Evolutionary conservation across 2,329 filamentous ascomycete genomes (phyloP).

Genomic region (Calonectria hawksworthii): DNA sequence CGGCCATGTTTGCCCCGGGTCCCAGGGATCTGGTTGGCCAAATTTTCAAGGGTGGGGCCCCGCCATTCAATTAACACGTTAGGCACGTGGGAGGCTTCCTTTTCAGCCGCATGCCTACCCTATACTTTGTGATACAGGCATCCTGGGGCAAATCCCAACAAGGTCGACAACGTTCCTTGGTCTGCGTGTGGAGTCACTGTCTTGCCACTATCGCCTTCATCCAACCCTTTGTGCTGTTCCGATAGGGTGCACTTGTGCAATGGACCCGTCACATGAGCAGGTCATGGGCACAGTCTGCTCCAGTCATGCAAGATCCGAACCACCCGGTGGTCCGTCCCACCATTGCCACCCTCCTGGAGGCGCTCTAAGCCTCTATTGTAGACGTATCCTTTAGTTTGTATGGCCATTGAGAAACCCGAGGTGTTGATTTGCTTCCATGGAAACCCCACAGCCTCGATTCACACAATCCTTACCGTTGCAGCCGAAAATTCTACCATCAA

Average conservation of each 20-base stretch:
- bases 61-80: constrained; percentile 24
- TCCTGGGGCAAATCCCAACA: not conserved
- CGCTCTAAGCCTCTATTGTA: not conserved
- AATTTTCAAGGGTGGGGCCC: constrained; percentile 21
- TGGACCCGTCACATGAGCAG: not conserved
- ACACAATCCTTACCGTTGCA: not conserved
- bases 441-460: not conserved
- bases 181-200: not conserved
- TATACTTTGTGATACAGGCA: not conserved
- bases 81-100: constrained; percentile 40
- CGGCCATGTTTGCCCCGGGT: not conserved
- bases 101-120: constrained; percentile 36
- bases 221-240: not conserved
- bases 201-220: not conserved
- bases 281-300: not conserved
- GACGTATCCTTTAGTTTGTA: not conserved
- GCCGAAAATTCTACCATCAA: not conserved
- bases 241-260: not conserved
- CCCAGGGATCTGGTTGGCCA: constrained; percentile 6
- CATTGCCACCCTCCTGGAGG: not conserved
- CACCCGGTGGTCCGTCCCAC: constrained; percentile 7
- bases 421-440: not conserved
- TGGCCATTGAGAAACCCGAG: not conserved
- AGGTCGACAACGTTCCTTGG: not conserved
- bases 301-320: constrained; percentile 6